These are phyloP conservation scores for Fragaria vesca DNA, from an alignment of 306 rosid genomes.

Conservation along the genomic window DNA sequence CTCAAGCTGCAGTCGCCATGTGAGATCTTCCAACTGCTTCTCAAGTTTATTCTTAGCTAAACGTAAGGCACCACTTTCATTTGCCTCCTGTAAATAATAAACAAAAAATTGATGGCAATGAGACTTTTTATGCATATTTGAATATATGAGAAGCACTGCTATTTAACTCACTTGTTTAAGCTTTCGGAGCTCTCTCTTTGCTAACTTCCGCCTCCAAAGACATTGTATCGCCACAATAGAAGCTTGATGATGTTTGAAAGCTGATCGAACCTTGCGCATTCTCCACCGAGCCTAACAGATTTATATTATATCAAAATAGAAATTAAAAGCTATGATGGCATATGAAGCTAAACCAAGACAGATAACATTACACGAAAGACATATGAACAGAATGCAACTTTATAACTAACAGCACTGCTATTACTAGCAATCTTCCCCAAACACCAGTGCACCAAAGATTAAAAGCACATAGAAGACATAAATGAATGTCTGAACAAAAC, in stretches of 20 bases:
- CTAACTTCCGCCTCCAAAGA: constrained; percentile 84
- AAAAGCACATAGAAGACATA: background rate
- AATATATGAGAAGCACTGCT: constrained; percentile 8
- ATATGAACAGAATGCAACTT: background rate
- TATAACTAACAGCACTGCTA: background rate
- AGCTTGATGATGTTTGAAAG: constrained; percentile 51
- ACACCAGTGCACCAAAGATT: background rate
- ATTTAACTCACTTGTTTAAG: constrained; percentile 57
- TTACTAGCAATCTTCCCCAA: background rate
- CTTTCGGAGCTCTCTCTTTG: constrained; percentile 74
- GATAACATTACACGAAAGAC: background rate
- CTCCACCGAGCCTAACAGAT: constrained; percentile 77
- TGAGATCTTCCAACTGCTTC: constrained; percentile 91
- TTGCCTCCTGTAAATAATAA: constrained; percentile 73
- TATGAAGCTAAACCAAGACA: background rate
- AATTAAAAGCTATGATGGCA: background rate
- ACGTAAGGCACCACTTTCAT: constrained; percentile 96
- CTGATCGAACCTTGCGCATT: constrained; percentile 68
- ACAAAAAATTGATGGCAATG: constrained; percentile 1
- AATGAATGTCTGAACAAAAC: background rate
- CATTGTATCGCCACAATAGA: constrained; percentile 78
- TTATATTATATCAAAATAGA: constrained; percentile 23
- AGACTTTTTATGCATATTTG: constrained; percentile 10
- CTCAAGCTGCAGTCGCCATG: constrained; percentile 95
- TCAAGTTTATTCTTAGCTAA: constrained; percentile 92